Percentiles rank a stretch among this genome's conserved stretches.
Evolutionary conservation across 2,329 filamentous ascomycete species (phyloP).

Genomic region (Chalaropsis thielavioides): DNA sequence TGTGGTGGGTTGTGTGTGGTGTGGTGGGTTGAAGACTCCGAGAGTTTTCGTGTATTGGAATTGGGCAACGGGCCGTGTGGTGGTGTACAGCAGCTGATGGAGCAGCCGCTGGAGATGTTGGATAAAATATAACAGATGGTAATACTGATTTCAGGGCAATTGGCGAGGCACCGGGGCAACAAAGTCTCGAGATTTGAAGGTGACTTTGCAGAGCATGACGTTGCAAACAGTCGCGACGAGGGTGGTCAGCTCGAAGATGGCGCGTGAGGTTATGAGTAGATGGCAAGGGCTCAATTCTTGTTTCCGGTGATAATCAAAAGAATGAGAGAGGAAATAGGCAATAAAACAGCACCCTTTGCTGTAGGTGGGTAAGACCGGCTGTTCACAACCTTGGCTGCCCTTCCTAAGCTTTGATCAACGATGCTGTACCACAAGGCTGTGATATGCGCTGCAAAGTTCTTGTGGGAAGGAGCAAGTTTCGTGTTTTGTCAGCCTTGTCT

Average conservation of each 20-base stretch:
- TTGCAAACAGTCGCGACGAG: background rate
- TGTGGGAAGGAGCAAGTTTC: background rate
- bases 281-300: no score
- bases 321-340: background rate
- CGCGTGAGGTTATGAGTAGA: no score
- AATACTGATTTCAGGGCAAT: background rate
- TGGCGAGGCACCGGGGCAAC: background rate
- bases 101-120: background rate
- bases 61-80: background rate
- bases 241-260: no score
- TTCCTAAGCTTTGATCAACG: background rate
- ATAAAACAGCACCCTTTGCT: background rate
- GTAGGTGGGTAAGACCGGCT: background rate
- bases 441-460: background rate
- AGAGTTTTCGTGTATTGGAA: background rate
- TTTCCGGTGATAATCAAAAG: background rate
- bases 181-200: background rate
- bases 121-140: background rate
- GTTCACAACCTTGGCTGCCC: background rate
- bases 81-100: background rate
- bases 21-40: background rate
- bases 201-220: slow-evolving; percentile 2
- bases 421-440: background rate
- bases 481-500: slow-evolving; percentile 6
- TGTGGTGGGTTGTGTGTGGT: background rate